These are phyloP conservation scores for Bombardia bombarda DNA, from an alignment of 495 filamentous ascomycete genomes.

Conservation along the genomic window DNA sequence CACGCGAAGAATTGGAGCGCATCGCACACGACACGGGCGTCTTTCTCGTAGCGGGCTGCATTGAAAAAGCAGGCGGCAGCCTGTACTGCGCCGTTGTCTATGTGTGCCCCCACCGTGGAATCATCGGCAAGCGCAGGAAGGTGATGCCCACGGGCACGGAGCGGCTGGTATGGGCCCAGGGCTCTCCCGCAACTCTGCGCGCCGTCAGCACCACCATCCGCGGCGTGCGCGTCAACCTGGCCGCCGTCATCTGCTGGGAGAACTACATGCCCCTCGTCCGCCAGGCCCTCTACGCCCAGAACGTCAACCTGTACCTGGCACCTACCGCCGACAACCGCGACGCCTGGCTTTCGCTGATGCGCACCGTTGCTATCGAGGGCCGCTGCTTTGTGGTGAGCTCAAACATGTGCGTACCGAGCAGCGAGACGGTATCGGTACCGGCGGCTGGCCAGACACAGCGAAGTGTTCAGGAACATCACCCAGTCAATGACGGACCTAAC, in stretches of 20 bases:
- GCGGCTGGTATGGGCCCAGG: slow-evolving; percentile 83
- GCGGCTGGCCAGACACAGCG: too few species aligned
- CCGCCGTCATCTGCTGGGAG: slow-evolving; percentile 93
- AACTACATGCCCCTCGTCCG: slow-evolving; percentile 88
- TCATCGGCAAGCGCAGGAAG: slow-evolving; percentile 83
- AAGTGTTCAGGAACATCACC: too few species aligned
- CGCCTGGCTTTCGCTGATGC: slow-evolving; percentile 76
- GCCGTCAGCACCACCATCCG: slow-evolving; percentile 76
- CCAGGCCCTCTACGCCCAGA: slow-evolving; percentile 71
- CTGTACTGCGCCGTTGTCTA: slow-evolving; percentile 81
- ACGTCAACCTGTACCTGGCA: slow-evolving; percentile 87
- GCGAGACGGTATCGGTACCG: too few species aligned
- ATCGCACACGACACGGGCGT: slow-evolving; percentile 69
- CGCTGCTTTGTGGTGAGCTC: slow-evolving; percentile 79
- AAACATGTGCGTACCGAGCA: slow-evolving; percentile 66
- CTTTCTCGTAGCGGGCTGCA: slow-evolving; percentile 69
- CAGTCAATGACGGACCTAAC: too few species aligned
- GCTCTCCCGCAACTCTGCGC: slow-evolving; percentile 68
- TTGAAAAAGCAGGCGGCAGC: slow-evolving; percentile 73
- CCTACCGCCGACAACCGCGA: slow-evolving; percentile 84
- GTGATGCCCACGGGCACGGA: slow-evolving; percentile 92
- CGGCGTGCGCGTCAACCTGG: slow-evolving; percentile 69
- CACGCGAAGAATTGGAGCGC: slow-evolving; percentile 68
- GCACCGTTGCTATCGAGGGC: slow-evolving; percentile 72
- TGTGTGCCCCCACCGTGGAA: slow-evolving; percentile 63